A percentile compares a stretch with the other conserved stretches of the same genome.
Evolutionary conservation across 129 eudicot genomes (phyloP).

Genomic region (Pulicaria dysenterica): DNA sequence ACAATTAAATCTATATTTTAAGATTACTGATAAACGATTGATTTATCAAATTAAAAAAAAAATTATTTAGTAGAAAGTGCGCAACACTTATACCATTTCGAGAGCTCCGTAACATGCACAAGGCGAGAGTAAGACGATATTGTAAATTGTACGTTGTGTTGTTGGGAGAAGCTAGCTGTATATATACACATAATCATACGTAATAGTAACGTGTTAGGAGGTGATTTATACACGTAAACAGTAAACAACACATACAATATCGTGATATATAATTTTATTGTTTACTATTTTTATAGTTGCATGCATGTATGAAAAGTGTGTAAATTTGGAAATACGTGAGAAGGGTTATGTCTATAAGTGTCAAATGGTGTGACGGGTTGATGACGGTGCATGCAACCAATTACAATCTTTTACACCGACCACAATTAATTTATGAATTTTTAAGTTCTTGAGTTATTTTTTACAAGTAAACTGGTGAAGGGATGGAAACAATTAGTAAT

Average conservation of each 20-base stretch:
- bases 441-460: too few species aligned
- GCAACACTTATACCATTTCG: constrained; percentile 22
- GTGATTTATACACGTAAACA: too few species aligned
- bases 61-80: neutral
- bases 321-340: constrained; percentile 18
- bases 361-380: neutral
- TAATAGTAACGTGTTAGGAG: too few species aligned
- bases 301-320: constrained; percentile 2
- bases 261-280: neutral
- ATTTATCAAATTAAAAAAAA: neutral
- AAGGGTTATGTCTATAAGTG: constrained; percentile 3
- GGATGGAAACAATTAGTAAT: too few species aligned
- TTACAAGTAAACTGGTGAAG: too few species aligned
- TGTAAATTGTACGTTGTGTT: constrained; percentile 1
- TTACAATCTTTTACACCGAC: constrained; percentile 7
- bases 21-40: neutral
- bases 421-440: neutral
- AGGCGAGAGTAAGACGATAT: too few species aligned
- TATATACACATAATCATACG: neutral
- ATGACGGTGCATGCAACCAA: constrained; percentile 44
- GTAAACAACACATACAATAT: too few species aligned
- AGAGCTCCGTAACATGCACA: neutral
- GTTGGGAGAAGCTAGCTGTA: constrained; percentile 22
- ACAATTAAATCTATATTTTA: neutral
- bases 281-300: neutral